These are phyloP conservation scores for Westerdykella aurantiaca DNA, from an alignment of 2,329 filamentous ascomycete genomes.

Conservation along the genomic window DNA sequence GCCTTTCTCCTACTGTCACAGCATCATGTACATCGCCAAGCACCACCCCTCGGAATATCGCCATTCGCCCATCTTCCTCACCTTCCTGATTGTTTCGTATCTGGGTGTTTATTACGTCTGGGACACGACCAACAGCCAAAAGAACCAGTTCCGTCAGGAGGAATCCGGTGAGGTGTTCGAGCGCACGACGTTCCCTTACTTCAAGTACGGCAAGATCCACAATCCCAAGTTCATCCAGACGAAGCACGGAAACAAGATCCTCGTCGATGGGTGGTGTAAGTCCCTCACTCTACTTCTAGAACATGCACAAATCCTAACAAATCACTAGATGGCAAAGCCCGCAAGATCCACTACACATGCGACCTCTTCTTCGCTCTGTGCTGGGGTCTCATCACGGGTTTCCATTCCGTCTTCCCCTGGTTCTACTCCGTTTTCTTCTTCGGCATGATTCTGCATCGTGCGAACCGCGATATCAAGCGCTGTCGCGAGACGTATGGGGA, in stretches of 20 bases:
- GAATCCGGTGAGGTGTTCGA: slow-evolving; percentile 64
- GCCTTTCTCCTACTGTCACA: slow-evolving; percentile 87
- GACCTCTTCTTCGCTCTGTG: slow-evolving; percentile 70
- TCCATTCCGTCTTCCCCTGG: slow-evolving; percentile 78
- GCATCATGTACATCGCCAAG: slow-evolving; percentile 82
- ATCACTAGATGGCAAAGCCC: slow-evolving; percentile 57
- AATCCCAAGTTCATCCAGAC: slow-evolving; percentile 76
- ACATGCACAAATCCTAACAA: slow-evolving; percentile 1
- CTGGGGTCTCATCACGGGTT: slow-evolving; percentile 79
- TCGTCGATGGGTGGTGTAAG: slow-evolving; percentile 74
- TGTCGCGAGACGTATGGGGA: slow-evolving; percentile 76
- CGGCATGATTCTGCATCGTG: slow-evolving; percentile 74
- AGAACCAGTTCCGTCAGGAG: slow-evolving; percentile 81
- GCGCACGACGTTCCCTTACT: slow-evolving; percentile 79
- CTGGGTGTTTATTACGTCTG: slow-evolving; percentile 84
- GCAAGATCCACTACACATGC: slow-evolving; percentile 77
- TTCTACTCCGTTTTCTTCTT: slow-evolving; percentile 82
- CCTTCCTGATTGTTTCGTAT: slow-evolving; percentile 62
- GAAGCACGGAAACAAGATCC: slow-evolving; percentile 65
- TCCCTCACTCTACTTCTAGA: not conserved
- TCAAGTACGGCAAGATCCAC: slow-evolving; percentile 79
- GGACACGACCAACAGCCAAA: slow-evolving; percentile 89
- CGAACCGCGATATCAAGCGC: slow-evolving; percentile 66
- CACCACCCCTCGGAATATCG: slow-evolving; percentile 71
- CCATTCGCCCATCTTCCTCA: slow-evolving; percentile 66